phyloP scores from a whole-genome alignment of 164 flowering plant species.

The Vitis labrusca region DNA sequence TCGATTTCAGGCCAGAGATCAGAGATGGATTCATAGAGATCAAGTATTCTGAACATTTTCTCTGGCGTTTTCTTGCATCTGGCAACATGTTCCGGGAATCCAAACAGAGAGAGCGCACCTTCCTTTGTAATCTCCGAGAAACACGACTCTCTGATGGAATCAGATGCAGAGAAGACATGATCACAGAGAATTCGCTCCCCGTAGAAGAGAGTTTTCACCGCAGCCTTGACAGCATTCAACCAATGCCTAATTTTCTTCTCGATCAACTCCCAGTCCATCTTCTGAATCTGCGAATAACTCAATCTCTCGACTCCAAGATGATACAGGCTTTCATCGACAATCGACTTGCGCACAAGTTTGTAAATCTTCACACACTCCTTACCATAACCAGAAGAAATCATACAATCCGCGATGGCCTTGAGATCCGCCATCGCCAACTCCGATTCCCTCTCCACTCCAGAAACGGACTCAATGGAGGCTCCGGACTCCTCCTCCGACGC shows the following conservation, averaged over 20 bases:
- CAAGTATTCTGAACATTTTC: constrained; percentile 57
- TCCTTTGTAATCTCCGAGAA: constrained; percentile 49
- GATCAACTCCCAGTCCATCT: constrained; percentile 60
- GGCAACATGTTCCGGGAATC: constrained; percentile 51
- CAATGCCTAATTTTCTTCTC: constrained; percentile 56
- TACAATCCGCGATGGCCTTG: constrained; percentile 65
- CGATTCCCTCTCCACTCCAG: constrained; percentile 35
- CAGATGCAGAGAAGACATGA: constrained; percentile 55
- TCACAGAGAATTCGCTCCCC: constrained; percentile 74
- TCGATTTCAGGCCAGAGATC: constrained; percentile 59
- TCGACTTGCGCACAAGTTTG: constrained; percentile 53
- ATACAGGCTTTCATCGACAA: constrained; percentile 66
- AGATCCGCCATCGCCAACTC: constrained; percentile 51
- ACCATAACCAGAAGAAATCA: constrained; percentile 70
- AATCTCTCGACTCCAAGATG: constrained; percentile 46
- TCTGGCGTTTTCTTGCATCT: constrained; percentile 58
- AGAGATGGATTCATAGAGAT: constrained; percentile 55
- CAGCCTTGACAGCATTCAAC: constrained; percentile 47
- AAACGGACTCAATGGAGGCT: constrained; percentile 17
- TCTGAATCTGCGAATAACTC: constrained; percentile 35
- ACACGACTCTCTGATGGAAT: constrained; percentile 43
- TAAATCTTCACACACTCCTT: constrained; percentile 72
- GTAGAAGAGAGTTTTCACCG: constrained; percentile 53
- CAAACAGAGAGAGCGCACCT: constrained; percentile 39
- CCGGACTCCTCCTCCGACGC: constrained; percentile 30